A percentile compares a stretch with the other conserved stretches of the same genome.
Conservation (phyloP, 331 rosid species). For the Acacia concinna region DNA sequence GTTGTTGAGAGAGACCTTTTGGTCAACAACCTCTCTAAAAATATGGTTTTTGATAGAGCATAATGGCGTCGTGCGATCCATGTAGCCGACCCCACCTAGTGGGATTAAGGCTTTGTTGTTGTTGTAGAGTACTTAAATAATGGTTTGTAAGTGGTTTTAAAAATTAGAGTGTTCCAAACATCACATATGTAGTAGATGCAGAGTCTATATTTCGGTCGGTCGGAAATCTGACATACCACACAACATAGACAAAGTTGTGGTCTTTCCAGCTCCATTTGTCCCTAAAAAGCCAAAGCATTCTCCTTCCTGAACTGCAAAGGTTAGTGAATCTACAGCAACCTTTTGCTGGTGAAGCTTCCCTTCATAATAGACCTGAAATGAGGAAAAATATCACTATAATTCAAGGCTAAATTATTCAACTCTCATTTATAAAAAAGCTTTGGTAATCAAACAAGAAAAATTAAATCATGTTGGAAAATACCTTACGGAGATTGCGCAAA, state of each 20-base stretch:
- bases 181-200: slow-evolving; percentile 8
- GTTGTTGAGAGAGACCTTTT: too few relatives aligned
- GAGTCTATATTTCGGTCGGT: neutral
- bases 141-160: neutral
- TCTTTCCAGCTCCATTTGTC: slow-evolving; percentile 98
- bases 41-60: too few relatives aligned
- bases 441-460: slow-evolving; percentile 22
- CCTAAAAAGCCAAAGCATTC: slow-evolving; percentile 97
- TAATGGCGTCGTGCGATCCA: too few relatives aligned
- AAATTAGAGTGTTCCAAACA: neutral
- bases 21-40: too few relatives aligned
- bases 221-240: slow-evolving; percentile 56
- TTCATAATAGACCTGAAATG: slow-evolving; percentile 71
- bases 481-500: slow-evolving; percentile 80
- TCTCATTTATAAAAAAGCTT: slow-evolving; percentile 10
- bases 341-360: slow-evolving; percentile 55
- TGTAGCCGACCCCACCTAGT: too few relatives aligned
- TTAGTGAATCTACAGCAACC: slow-evolving; percentile 85
- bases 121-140: neutral
- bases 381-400: slow-evolving; percentile 4
- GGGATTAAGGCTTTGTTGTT: too few relatives aligned
- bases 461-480: slow-evolving; percentile 34
- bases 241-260: slow-evolving; percentile 90
- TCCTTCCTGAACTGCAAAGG: slow-evolving; percentile 90
- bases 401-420: neutral